These are phyloP conservation scores for Aspergillus fischeri DNA, from an alignment of 2,329 filamentous ascomycete species.

Conservation along the genomic window DNA sequence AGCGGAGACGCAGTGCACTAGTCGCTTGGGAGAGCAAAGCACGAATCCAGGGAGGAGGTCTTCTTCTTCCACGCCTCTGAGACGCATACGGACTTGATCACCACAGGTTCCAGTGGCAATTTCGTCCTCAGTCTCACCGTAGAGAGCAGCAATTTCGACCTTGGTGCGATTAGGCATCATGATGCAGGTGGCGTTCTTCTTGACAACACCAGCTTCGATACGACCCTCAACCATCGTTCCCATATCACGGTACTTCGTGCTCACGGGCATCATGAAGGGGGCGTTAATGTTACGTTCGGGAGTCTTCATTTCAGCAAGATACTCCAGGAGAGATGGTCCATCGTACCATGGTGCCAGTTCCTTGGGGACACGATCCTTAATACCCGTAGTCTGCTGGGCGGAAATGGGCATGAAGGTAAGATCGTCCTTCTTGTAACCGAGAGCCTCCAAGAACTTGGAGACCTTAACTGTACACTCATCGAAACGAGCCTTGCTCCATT, in stretches of 20 bases:
- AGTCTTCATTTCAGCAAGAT: conserved; percentile 87
- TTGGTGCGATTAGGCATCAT: conserved; percentile 95
- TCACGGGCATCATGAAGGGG: conserved; percentile 98
- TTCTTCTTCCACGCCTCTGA: conserved; percentile 95
- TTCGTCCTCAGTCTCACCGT: conserved; percentile 95
- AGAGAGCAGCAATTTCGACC: conserved; percentile 77
- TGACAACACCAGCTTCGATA: conserved; percentile 89
- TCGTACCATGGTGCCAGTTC: conserved; percentile 77
- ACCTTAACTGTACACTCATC: conserved; percentile 92
- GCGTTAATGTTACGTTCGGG: conserved; percentile 95
- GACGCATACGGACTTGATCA: conserved; percentile 87
- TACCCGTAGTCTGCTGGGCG: conserved; percentile 77
- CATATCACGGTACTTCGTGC: conserved; percentile 94
- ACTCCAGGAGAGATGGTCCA: conserved; percentile 88
- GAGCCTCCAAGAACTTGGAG: conserved; percentile 78
- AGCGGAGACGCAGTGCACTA: conserved; percentile 80
- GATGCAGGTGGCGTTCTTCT: conserved; percentile 78
- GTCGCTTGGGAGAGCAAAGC: conserved; percentile 86
- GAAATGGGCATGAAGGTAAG: conserved; percentile 95
- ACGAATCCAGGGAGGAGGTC: conserved; percentile 95
- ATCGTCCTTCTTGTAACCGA: conserved; percentile 94
- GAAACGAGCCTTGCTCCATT: conserved; percentile 92
- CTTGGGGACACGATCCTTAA: conserved; percentile 82
- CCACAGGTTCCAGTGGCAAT: conserved; percentile 76
- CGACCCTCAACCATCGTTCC: conserved; percentile 97